A percentile compares a stretch with the other conserved stretches of the same genome.
Conservation (phyloP, 805 yeast genomes). For the Starmerella sp. region DNA sequence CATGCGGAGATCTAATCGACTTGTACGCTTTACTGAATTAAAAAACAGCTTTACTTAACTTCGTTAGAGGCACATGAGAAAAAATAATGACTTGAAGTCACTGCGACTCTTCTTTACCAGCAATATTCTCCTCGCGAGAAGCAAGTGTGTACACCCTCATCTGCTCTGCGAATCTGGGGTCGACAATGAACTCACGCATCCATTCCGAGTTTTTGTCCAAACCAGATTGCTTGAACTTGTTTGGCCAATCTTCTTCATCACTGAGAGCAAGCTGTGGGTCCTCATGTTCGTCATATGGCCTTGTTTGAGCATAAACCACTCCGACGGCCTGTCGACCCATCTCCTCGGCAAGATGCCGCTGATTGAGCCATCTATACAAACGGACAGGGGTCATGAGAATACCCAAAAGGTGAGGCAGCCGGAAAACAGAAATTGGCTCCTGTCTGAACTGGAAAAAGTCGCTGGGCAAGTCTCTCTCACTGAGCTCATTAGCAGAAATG, state of each 20-base stretch:
- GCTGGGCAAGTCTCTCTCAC: slow-evolving; percentile 43
- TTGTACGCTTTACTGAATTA: neutral
- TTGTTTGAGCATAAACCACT: slow-evolving; percentile 40
- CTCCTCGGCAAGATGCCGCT: slow-evolving; percentile 57
- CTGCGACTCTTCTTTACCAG: neutral
- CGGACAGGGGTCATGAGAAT: slow-evolving; percentile 65
- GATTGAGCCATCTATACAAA: slow-evolving; percentile 65
- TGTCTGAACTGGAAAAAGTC: slow-evolving; percentile 35
- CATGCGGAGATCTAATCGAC: neutral
- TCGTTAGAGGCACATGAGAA: neutral
- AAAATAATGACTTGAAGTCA: neutral
- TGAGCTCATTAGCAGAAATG: slow-evolving; percentile 40
- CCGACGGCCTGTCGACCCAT: slow-evolving; percentile 46
- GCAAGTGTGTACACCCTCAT: slow-evolving; percentile 28
- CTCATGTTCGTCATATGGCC: slow-evolving; percentile 40
- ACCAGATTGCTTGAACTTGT: slow-evolving; percentile 70
- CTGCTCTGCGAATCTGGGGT: slow-evolving; percentile 49
- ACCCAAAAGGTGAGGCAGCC: slow-evolving; percentile 71
- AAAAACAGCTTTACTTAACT: neutral
- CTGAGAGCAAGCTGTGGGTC: slow-evolving; percentile 38
- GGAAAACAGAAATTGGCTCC: slow-evolving; percentile 62
- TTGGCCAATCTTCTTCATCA: slow-evolving; percentile 84
- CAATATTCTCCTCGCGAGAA: neutral
- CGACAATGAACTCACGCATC: slow-evolving; percentile 64
- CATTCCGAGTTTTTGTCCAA: slow-evolving; percentile 69